These are phyloP conservation scores for Aspergillus neoniger DNA, from an alignment of 2,329 filamentous ascomycete genomes.

Conservation along the genomic window DNA sequence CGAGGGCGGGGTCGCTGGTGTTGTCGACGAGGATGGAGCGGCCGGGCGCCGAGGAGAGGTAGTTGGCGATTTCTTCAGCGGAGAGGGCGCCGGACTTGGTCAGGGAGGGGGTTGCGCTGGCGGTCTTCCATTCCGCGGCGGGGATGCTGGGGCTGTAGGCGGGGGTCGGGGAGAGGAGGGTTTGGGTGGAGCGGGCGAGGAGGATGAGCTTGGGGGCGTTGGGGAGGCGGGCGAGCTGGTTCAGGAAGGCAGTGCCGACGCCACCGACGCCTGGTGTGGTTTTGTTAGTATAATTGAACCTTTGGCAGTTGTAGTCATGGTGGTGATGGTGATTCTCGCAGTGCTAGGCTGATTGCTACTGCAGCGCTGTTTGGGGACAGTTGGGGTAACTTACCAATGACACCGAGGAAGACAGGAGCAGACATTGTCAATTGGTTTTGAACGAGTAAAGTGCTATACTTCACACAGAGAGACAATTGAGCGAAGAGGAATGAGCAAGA, in stretches of 20 bases:
- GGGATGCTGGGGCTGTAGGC: conserved; percentile 66
- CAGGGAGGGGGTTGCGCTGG: conserved; percentile 64
- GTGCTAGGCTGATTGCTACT: background rate
- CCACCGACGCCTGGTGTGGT: conserved; percentile 73
- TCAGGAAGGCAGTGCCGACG: conserved; percentile 87
- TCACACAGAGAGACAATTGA: background rate
- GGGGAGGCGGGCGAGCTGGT: conserved; percentile 72
- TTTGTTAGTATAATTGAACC: background rate
- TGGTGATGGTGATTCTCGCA: background rate
- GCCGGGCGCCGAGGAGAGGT: conserved; percentile 74
- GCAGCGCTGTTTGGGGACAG: background rate
- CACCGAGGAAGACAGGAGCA: conserved; percentile 45
- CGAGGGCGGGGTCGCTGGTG: conserved; percentile 86
- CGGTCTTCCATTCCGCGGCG: conserved; percentile 57
- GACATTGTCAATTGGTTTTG: conserved; percentile 28
- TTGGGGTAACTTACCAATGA: conserved; percentile 38
- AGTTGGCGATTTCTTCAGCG: conserved; percentile 71
- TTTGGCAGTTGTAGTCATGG: background rate
- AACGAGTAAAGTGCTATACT: background rate
- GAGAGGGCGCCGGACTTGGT: conserved; percentile 52
- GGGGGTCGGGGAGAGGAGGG: conserved; percentile 71
- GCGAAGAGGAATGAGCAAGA: background rate
- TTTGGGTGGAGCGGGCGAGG: conserved; percentile 81
- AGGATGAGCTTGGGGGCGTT: conserved; percentile 76
- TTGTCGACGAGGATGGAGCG: conserved; percentile 90